Base-by-base conservation (phyloP, 1,284 basidiomycete species). In the Meira miltonrushii region DNA sequence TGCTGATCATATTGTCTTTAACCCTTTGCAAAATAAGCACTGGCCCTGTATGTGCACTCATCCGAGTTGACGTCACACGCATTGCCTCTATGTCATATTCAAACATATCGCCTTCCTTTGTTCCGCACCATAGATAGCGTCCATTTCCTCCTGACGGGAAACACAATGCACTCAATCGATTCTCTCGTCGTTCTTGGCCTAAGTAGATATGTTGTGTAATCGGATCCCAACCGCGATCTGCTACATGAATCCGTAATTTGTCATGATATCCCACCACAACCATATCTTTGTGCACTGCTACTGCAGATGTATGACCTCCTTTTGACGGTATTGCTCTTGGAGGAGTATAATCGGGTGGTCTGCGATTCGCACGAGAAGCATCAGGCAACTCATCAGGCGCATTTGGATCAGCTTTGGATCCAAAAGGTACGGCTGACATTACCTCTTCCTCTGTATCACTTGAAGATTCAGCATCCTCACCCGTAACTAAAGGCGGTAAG, bases 91-190 rank as follows among this genome's bases (percentile, higher is more conserved):
- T 57, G 50, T 77, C 73, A n/a, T 75, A 50, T 60, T 77, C 74
- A 55, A 67, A 71, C 6, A 77, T 54, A 25, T 67, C 62, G 7
- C 75, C 75, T 19, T 67, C 62, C 13, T 64, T 64, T 12, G 72
- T 74, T 0, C 72, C 75, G 46, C 71, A 74, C 75, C 75, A 77
- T 2, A 75, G 61, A 44, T 66, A 72, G 13, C 71, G 57, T 2
- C 71, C 74, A 25, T 68, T 63, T 15, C 19, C 25, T 49, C 7
- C 11, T 2, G 67, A 65, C 6, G 62, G 40, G 39, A 72, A 69
- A 19, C 65, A 65, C n/a, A 69, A 57, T 15, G 60, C 64, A 1
- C 66, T 68, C 13, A 72, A 40, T 56, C 67, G 69, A 55, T 64
- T 61, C 25, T 72, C 70, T 21, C 68, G 66, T 41, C 62, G 40